Evolutionary conservation across 306 rosid genomes (phyloP).

Genomic region (Prunus campanulata): DNA sequence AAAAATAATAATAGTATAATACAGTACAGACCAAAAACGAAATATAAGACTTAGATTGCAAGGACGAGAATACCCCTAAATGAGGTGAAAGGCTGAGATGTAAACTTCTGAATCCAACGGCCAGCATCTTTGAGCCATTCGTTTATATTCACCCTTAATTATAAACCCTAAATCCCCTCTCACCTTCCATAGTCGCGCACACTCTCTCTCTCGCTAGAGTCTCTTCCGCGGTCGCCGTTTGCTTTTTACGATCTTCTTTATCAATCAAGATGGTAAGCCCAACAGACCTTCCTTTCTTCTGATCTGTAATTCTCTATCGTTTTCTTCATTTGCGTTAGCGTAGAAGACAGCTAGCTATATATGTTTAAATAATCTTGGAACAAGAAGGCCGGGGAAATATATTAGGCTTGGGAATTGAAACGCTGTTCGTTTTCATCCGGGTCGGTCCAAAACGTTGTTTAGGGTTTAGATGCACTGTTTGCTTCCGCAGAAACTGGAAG

Average conservation of each 20-base stretch:
- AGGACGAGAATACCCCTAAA: neutral
- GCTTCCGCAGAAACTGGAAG: neutral
- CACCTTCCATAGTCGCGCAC: neutral
- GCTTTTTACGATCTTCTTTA: neutral
- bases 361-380: neutral
- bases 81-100: neutral
- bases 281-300: neutral
- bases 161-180: conserved; percentile 6
- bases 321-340: neutral
- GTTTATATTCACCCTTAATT: neutral
- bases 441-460: neutral
- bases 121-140: neutral
- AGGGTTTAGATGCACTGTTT: neutral
- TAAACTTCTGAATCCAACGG: neutral
- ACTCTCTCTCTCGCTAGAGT: conserved; percentile 5
- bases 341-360: neutral
- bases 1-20: neutral
- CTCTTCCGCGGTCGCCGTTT: neutral
- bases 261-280: conserved; percentile 18
- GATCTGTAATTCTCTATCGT: neutral
- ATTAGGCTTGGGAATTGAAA: neutral
- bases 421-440: no score
- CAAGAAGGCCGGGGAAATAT: neutral
- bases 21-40: neutral
- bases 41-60: neutral